Conservation (phyloP, 768 basidiomycete species). For the Lyophyllum semitale region DNA sequence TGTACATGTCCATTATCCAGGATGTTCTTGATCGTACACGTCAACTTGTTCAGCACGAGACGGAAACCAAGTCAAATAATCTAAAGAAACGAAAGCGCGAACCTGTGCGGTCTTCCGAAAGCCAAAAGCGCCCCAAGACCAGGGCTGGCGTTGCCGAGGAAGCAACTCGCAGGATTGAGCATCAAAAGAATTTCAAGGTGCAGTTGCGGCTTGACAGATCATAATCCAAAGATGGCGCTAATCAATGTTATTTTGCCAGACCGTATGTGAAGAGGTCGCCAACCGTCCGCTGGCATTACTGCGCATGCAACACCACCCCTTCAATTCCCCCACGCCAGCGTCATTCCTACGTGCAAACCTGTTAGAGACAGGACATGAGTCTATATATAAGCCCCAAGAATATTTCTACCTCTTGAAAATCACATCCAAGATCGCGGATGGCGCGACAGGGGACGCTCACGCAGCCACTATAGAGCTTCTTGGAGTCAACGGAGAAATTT, state of each 20-base stretch:
- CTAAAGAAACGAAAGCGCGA: background rate
- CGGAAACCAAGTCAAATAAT: background rate
- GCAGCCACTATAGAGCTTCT: constrained; percentile 12
- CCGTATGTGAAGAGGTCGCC: background rate
- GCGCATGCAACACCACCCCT: constrained; percentile 8
- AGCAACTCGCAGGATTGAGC: too few relatives aligned
- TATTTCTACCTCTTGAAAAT: too few relatives aligned
- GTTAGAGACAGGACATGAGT: too few relatives aligned
- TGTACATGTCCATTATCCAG: constrained; percentile 15
- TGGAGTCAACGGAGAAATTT: background rate
- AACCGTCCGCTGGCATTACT: constrained; percentile 8
- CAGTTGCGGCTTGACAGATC: background rate
- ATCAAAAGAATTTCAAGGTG: background rate
- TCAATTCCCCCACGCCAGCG: constrained; percentile 8
- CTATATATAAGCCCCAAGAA: too few relatives aligned
- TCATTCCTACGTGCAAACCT: constrained; percentile 7
- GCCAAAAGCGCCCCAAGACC: constrained; percentile 1
- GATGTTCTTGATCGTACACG: constrained; percentile 16
- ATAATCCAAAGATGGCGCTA: background rate
- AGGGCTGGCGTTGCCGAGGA: constrained; percentile 1
- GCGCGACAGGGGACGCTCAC: too few relatives aligned
- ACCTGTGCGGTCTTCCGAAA: background rate
- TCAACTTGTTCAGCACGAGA: background rate
- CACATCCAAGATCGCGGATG: too few relatives aligned
- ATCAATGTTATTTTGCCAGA: background rate